phyloP scores from a whole-genome alignment of 2,329 filamentous ascomycete genomes.

The Stagonosporopsis chrysanthemi region DNA sequence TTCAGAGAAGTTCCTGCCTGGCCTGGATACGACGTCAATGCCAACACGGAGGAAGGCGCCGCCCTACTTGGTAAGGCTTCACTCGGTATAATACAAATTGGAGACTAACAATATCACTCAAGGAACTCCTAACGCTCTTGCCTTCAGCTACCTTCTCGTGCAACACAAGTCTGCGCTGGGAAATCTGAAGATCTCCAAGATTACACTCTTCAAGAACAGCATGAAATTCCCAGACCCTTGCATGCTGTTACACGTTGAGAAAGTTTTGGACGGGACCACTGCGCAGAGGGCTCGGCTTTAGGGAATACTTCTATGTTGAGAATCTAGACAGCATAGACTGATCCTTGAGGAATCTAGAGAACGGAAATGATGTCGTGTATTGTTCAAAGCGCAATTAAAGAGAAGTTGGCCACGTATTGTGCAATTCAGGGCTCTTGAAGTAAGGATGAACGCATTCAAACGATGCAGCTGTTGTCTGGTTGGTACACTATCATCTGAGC shows the following conservation, averaged over 20 bases:
- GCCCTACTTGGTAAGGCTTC: conserved; percentile 13
- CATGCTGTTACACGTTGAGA: conserved; percentile 10
- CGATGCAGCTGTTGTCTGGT: no score
- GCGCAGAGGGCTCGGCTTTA: no score
- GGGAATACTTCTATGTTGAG: no score
- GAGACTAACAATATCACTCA: neutral
- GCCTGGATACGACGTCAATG: conserved; percentile 5
- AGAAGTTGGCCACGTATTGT: no score
- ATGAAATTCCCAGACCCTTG: conserved; percentile 8
- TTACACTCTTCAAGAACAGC: conserved; percentile 11
- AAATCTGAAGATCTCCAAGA: conserved; percentile 11
- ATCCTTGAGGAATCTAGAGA: no score
- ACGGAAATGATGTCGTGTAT: no score
- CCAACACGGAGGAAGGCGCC: conserved; percentile 3
- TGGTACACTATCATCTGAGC: no score
- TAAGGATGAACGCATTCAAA: no score
- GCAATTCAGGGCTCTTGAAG: no score
- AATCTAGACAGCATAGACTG: no score
- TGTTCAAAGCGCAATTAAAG: no score
- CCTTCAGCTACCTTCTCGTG: conserved; percentile 15
- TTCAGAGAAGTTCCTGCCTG: conserved; percentile 5
- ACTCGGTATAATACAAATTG: neutral
- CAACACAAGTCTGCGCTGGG: conserved; percentile 17
- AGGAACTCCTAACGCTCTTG: conserved; percentile 17
- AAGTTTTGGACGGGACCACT: neutral